A percentile compares a stretch with the other conserved stretches of the same genome.
Evolutionary conservation across 495 filamentous ascomycete species (phyloP).

Genomic region (Penicillium ucsense): DNA sequence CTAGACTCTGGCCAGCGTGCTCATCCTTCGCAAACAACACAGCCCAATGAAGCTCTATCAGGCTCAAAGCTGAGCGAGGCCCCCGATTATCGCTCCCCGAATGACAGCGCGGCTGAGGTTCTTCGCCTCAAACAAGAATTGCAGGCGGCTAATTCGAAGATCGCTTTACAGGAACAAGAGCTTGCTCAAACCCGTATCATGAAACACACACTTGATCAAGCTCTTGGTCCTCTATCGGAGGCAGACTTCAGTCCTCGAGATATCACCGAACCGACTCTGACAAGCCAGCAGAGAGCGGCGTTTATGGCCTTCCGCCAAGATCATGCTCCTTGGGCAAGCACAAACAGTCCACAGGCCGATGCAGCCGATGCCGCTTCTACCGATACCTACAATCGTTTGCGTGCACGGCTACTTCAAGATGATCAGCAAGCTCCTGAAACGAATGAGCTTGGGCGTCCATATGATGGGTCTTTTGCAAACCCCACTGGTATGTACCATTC

Average conservation of each 20-base stretch:
- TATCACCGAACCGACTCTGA: conserved; percentile 44
- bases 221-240: conserved; percentile 53
- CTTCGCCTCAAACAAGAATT: conserved; percentile 61
- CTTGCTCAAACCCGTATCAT: conserved; percentile 67
- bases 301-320: conserved; percentile 45
- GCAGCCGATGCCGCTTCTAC: conserved; percentile 51
- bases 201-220: conserved; percentile 66
- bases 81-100: conserved; percentile 6
- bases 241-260: conserved; percentile 41
- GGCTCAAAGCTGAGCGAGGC: conserved; percentile 27
- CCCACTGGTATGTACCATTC: conserved; percentile 10
- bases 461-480: conserved; percentile 24
- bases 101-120: conserved; percentile 37
- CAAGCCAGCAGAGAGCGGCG: conserved; percentile 39
- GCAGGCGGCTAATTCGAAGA: conserved; percentile 65
- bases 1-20: conserved; percentile 39
- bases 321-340: conserved; percentile 51
- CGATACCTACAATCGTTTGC: conserved; percentile 48
- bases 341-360: conserved; percentile 60
- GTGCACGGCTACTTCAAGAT: conserved; percentile 52
- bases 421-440: conserved; percentile 20
- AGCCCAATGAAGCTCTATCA: conserved; percentile 40
- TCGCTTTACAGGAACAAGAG: conserved; percentile 76
- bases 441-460: conserved; percentile 12
- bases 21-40: conserved; percentile 47